These are phyloP conservation scores for Monascus ruber DNA, from an alignment of 2,329 filamentous ascomycete genomes.

Conservation along the genomic window DNA sequence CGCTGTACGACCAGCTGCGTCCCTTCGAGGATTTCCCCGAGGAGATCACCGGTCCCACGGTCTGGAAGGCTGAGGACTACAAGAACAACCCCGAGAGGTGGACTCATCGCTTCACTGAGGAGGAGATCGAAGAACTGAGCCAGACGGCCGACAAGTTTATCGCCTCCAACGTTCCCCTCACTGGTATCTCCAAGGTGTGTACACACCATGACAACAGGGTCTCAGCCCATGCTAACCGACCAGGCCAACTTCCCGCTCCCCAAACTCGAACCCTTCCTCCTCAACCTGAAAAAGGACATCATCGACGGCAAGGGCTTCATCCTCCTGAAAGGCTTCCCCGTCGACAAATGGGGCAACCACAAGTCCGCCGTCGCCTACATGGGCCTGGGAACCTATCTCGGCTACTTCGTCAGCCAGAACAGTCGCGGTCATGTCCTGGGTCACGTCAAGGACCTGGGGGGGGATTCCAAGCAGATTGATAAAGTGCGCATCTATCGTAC, in stretches of 20 bases:
- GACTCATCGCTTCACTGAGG: conserved; percentile 57
- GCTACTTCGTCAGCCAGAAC: conserved; percentile 83
- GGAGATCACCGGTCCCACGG: conserved; percentile 58
- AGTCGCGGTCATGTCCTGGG: conserved; percentile 73
- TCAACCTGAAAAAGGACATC: conserved; percentile 50
- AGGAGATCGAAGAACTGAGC: conserved; percentile 58
- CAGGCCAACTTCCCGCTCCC: conserved; percentile 51
- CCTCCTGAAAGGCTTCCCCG: conserved; percentile 76
- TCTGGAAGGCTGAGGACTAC: conserved; percentile 60
- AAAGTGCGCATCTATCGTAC: conserved; percentile 85
- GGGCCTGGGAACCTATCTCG: conserved; percentile 73
- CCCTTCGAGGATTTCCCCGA: conserved; percentile 61
- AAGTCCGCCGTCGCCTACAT: conserved; percentile 86
- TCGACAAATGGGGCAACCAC: conserved; percentile 59
- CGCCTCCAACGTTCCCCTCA: conserved; percentile 52
- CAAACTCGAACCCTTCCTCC: conserved; percentile 42
- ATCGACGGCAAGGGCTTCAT: conserved; percentile 82
- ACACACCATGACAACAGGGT: not conserved
- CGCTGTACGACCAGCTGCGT: conserved; percentile 52
- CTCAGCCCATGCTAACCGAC: not conserved
- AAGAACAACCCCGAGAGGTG: conserved; percentile 53
- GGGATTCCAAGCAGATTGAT: conserved; percentile 70
- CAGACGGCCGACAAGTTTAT: conserved; percentile 59
- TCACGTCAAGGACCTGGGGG: conserved; percentile 80
- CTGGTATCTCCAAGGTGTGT: conserved; percentile 54